A percentile compares a stretch with the other conserved stretches of the same genome.
Evolutionary conservation across 2,329 filamentous ascomycete genomes (phyloP).

Genomic region (Aspergillus quadrilineatus): DNA sequence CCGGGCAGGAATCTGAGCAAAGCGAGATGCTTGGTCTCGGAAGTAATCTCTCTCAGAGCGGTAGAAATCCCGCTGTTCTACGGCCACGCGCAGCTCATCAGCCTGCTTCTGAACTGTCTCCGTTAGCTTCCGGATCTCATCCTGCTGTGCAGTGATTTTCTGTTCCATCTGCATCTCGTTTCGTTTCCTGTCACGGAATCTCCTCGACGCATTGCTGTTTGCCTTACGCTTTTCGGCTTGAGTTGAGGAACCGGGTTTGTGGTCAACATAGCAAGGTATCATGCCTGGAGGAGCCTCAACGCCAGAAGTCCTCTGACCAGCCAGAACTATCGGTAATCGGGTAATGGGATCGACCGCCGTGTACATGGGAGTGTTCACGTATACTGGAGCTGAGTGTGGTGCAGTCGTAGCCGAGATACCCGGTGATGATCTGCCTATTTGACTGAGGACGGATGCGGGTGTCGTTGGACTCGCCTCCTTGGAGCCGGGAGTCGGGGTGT

Average conservation of each 20-base stretch:
- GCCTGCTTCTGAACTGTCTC: constrained; percentile 31
- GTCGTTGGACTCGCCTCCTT: constrained; percentile 39
- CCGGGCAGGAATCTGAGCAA: constrained; percentile 30
- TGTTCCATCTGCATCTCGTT: constrained; percentile 42
- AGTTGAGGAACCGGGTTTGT: constrained; percentile 43
- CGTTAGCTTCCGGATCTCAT: constrained; percentile 36
- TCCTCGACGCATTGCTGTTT: constrained; percentile 43
- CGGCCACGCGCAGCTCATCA: constrained; percentile 35
- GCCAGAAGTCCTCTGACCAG: background rate
- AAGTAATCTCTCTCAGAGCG: constrained; percentile 42
- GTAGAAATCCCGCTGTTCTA: constrained; percentile 41
- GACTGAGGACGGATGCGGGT: constrained; percentile 33
- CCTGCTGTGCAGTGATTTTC: constrained; percentile 37
- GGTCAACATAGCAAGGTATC: constrained; percentile 41
- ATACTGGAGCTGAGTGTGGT: constrained; percentile 19
- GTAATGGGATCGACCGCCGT: constrained; percentile 27
- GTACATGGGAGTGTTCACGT: constrained; percentile 23
- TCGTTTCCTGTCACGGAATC: constrained; percentile 44
- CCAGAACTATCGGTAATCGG: constrained; percentile 23
- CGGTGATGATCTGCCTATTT: constrained; percentile 33
- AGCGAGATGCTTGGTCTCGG: constrained; percentile 33
- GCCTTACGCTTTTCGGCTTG: constrained; percentile 45
- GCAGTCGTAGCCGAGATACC: constrained; percentile 23
- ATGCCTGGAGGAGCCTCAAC: constrained; percentile 27
- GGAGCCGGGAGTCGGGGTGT: constrained; percentile 32